phyloP scores from a whole-genome alignment of 768 basidiomycete genomes.

The Megacollybia marginata region DNA sequence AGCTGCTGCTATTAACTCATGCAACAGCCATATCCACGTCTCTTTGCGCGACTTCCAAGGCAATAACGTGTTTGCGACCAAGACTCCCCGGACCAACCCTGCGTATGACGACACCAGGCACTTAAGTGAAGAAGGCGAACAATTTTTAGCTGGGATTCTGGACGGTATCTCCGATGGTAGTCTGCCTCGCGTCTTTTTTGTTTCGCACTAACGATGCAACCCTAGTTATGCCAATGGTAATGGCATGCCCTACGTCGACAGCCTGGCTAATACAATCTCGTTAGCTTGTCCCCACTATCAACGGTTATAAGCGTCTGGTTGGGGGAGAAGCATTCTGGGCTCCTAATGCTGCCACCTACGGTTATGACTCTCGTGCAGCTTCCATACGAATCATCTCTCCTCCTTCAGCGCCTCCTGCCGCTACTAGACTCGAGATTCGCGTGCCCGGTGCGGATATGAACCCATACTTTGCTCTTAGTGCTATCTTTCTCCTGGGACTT shows the following conservation, averaged over 20 bases:
- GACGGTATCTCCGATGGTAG: conserved; percentile 85
- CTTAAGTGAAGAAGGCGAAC: conserved; percentile 77
- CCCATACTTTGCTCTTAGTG: conserved; percentile 81
- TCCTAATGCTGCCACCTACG: conserved; percentile 88
- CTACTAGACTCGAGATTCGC: conserved; percentile 89
- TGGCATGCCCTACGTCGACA: not conserved
- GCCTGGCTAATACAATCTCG: not conserved
- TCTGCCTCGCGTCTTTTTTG: conserved; percentile 13
- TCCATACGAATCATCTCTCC: conserved; percentile 90
- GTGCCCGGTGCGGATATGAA: conserved; percentile 98
- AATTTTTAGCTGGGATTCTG: conserved; percentile 91
- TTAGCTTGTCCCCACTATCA: conserved; percentile 83
- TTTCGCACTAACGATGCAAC: conserved; percentile 1
- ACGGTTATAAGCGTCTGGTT: conserved; percentile 94
- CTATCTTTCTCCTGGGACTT: conserved; percentile 82
- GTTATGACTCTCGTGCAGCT: conserved; percentile 91
- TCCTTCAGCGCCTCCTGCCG: conserved; percentile 72
- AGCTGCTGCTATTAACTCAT: too few species aligned
- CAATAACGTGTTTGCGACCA: conserved; percentile 73
- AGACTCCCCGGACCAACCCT: conserved; percentile 56
- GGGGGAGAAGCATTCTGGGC: conserved; percentile 95
- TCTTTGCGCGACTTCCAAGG: conserved; percentile 67
- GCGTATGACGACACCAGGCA: conserved; percentile 76
- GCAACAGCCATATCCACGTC: conserved; percentile 79
- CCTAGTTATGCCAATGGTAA: conserved; percentile 77